Percentiles rank a stretch among this genome's conserved stretches.
Evolutionary conservation across 805 yeast species (phyloP).

Genomic region (Priceomyces medius): DNA sequence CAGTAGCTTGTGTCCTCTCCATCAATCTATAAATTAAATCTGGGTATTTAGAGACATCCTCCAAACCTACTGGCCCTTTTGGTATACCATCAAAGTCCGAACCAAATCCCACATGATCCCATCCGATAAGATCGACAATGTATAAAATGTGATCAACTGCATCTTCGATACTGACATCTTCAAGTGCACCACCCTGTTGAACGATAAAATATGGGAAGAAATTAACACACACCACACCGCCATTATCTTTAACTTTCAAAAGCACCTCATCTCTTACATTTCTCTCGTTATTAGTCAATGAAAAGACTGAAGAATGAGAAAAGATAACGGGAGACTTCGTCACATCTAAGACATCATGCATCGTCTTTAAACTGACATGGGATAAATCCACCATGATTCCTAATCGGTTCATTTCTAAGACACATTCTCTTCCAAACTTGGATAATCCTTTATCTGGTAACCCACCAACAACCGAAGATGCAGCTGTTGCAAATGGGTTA

Average conservation of each 20-base stretch:
- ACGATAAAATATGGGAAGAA: slow-evolving; percentile 43
- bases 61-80: slow-evolving; percentile 49
- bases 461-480: slow-evolving; percentile 47
- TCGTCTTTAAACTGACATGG: slow-evolving; percentile 49
- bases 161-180: slow-evolving; percentile 39
- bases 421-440: slow-evolving; percentile 38
- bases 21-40: slow-evolving; percentile 34
- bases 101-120: slow-evolving; percentile 53
- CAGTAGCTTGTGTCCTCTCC: slow-evolving; percentile 40
- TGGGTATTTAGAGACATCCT: slow-evolving; percentile 56
- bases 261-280: slow-evolving; percentile 25
- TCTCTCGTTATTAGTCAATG: slow-evolving; percentile 41
- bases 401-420: slow-evolving; percentile 50
- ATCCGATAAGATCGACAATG: slow-evolving; percentile 45
- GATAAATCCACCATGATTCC: slow-evolving; percentile 54
- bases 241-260: slow-evolving; percentile 33
- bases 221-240: slow-evolving; percentile 49
- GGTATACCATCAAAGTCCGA: slow-evolving; percentile 56
- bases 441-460: slow-evolving; percentile 45
- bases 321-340: slow-evolving; percentile 48
- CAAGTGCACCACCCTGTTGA: slow-evolving; percentile 16
- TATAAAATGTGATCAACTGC: slow-evolving; percentile 47
- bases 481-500: slow-evolving; percentile 58
- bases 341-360: slow-evolving; percentile 42
- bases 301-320: slow-evolving; percentile 48